These are phyloP conservation scores for Fraxinus floribunda DNA, from an alignment of 305 asterid genomes.

Conservation along the genomic window DNA sequence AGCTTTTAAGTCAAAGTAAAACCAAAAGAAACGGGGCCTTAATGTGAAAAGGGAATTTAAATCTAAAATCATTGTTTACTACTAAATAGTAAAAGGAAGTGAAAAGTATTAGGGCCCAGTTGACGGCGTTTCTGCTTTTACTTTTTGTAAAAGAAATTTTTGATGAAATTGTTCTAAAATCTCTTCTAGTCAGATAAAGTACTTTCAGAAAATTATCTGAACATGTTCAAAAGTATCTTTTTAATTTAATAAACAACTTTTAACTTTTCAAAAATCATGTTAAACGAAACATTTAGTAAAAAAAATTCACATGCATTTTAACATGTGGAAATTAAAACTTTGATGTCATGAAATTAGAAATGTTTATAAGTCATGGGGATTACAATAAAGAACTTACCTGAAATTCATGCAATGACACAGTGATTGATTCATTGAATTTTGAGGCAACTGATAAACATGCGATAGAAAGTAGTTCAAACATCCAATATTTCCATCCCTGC, in stretches of 20 bases:
- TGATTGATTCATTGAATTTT: conserved; percentile 51
- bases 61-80: no score
- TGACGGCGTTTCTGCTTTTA: no score
- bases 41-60: no score
- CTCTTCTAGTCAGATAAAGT: not conserved
- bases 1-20: no score
- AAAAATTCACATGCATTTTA: not conserved
- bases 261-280: not conserved
- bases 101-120: not conserved
- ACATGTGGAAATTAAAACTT: not conserved
- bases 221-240: not conserved
- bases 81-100: not conserved
- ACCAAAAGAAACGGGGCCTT: no score
- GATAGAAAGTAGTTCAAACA: conserved; percentile 56
- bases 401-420: conserved; percentile 38
- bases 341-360: conserved; percentile 1
- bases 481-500: conserved; percentile 59
- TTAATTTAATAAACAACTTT: not conserved
- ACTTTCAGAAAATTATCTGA: not conserved
- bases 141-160: no score
- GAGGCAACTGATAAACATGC: conserved; percentile 68
- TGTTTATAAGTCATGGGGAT: not conserved
- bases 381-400: conserved; percentile 36
- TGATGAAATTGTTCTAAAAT: no score
- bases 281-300: not conserved